A percentile compares a stretch with the other conserved stretches of the same genome.
These are phyloP conservation scores for Curvularia spicifera DNA, from an alignment of 2,329 filamentous ascomycete species.

Conservation along the genomic window DNA sequence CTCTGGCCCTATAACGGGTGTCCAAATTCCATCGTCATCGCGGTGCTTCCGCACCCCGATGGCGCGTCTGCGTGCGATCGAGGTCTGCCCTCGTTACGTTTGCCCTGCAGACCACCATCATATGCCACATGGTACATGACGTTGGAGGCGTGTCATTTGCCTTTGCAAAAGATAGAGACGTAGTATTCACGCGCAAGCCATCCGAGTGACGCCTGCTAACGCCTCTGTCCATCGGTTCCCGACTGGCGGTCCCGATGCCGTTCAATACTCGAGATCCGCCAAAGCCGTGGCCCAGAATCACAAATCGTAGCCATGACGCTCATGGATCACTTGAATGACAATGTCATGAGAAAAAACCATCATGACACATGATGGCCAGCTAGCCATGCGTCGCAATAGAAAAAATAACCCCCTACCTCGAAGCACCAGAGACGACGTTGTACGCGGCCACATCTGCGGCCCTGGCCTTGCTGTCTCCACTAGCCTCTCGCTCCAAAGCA, in stretches of 20 bases:
- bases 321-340: background rate
- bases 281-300: background rate
- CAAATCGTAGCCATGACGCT: background rate
- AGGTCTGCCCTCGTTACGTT: constrained; percentile 3
- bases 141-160: constrained; percentile 2
- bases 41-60: constrained; percentile 1
- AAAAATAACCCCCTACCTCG: background rate
- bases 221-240: background rate
- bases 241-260: constrained; percentile 5
- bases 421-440: background rate
- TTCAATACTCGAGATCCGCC: constrained; percentile 6
- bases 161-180: background rate
- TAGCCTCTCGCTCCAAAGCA: background rate
- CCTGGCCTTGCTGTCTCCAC: background rate
- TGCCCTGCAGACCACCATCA: constrained; percentile 6
- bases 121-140: constrained; percentile 5
- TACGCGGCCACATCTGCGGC: constrained; percentile 13
- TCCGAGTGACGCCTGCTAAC: constrained; percentile 8
- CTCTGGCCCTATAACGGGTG: background rate
- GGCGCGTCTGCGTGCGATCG: constrained; percentile 3
- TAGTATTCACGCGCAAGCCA: background rate
- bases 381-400: constrained; percentile 2
- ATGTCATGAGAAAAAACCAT: constrained; percentile 4
- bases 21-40: background rate
- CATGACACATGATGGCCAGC: background rate